Percentiles rank a stretch among this genome's conserved stretches.
Evolutionary conservation across 345 rosid species (phyloP).

Genomic region (Passiflora organensis): DNA sequence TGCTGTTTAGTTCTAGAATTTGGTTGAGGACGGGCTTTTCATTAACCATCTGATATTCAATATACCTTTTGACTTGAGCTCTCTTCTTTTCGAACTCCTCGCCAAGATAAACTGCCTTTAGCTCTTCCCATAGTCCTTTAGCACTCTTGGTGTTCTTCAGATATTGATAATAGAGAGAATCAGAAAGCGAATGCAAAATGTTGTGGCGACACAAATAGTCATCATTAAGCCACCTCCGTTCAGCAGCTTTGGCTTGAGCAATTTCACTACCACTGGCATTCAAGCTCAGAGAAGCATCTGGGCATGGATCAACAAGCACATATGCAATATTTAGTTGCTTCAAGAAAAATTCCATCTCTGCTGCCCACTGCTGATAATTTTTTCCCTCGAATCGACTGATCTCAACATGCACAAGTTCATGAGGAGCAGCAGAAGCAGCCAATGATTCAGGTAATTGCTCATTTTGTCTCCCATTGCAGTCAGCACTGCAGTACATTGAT

Average conservation of each 20-base stretch:
- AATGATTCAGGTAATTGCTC: conserved; percentile 21
- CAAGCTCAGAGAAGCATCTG: conserved; percentile 22
- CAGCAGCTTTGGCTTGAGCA: conserved; percentile 31
- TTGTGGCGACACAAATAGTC: conserved; percentile 54
- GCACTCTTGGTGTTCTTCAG: conserved; percentile 47
- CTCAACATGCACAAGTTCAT: conserved; percentile 34
- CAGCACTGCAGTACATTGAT: conserved; percentile 31
- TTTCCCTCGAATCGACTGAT: conserved; percentile 68
- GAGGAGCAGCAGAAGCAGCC: conserved; percentile 22
- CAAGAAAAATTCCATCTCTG: conserved; percentile 53
- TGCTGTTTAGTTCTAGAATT: conserved; percentile 53
- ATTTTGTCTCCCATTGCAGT: conserved; percentile 1
- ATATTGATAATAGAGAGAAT: conserved; percentile 53
- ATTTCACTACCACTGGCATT: conserved; percentile 29
- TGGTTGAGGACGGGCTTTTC: conserved; percentile 53
- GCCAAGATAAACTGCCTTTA: conserved; percentile 53
- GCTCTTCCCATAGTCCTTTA: conserved; percentile 79
- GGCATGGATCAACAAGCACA: conserved; percentile 58
- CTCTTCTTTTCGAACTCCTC: conserved; percentile 62
- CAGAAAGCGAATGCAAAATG: conserved; percentile 65
- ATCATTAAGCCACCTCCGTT: conserved; percentile 56
- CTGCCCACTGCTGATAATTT: conserved; percentile 57
- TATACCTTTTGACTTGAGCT: conserved; percentile 63
- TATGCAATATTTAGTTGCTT: conserved; percentile 57
- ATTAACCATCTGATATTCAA: conserved; percentile 64